Evolutionary conservation across 2,329 filamentous ascomycete genomes (phyloP).

Genomic region (Phoma herbarum): DNA sequence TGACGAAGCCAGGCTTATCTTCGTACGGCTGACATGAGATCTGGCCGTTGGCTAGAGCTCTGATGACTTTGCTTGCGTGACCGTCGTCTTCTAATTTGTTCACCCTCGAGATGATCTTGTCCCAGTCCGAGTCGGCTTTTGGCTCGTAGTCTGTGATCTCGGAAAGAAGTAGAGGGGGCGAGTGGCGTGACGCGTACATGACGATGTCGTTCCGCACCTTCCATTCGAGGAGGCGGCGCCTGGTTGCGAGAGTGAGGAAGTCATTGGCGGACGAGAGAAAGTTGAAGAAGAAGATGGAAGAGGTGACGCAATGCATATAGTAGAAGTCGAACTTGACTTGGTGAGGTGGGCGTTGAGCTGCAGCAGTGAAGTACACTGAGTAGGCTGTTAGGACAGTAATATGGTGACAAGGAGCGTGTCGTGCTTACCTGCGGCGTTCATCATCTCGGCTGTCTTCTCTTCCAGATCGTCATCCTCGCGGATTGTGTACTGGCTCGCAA

Average conservation of each 20-base stretch:
- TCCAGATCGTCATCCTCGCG: slow-evolving; percentile 66
- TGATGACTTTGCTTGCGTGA: slow-evolving; percentile 78
- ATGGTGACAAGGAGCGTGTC: too few relatives aligned
- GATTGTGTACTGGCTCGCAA: slow-evolving; percentile 64
- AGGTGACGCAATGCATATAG: slow-evolving; percentile 79
- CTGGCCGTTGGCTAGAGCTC: slow-evolving; percentile 73
- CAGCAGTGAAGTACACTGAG: slow-evolving; percentile 63
- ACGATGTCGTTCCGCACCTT: slow-evolving; percentile 79
- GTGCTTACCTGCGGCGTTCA: slow-evolving; percentile 65
- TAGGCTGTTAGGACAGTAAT: neutral
- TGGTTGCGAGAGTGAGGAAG: slow-evolving; percentile 69
- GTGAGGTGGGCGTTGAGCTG: slow-evolving; percentile 68
- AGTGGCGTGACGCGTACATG: slow-evolving; percentile 75
- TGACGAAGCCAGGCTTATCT: slow-evolving; percentile 54
- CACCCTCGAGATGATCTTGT: slow-evolving; percentile 56
- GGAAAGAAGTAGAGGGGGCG: slow-evolving; percentile 67
- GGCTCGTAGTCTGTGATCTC: slow-evolving; percentile 69
- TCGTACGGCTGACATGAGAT: slow-evolving; percentile 59
- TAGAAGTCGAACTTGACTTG: slow-evolving; percentile 80
- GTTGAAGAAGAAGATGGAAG: slow-evolving; percentile 74
- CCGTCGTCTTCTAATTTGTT: slow-evolving; percentile 74
- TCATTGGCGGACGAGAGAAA: slow-evolving; percentile 63
- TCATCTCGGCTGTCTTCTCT: slow-evolving; percentile 71
- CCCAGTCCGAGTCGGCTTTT: slow-evolving; percentile 52
- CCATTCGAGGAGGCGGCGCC: slow-evolving; percentile 78